Conservation (phyloP, 208 protist genomes). For the Trypanosoma cruzi region DNA sequence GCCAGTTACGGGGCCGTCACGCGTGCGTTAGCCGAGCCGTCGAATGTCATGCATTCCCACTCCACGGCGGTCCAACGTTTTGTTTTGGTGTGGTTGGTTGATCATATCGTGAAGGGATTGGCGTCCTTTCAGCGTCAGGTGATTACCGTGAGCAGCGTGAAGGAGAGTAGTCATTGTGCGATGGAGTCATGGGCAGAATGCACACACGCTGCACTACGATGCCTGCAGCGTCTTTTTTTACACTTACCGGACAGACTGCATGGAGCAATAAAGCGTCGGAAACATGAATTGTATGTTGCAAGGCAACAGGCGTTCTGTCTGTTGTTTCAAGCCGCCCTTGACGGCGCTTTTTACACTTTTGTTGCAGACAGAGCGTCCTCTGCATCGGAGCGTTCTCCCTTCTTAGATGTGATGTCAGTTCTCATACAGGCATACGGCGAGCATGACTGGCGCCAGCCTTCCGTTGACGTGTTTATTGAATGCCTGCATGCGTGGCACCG, state of each 20-base stretch:
- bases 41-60: neutral
- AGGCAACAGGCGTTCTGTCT: slow-evolving; percentile 26
- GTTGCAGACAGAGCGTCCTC: neutral
- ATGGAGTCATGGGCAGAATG: slow-evolving; percentile 10
- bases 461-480: slow-evolving; percentile 50
- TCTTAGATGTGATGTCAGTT: slow-evolving; percentile 9
- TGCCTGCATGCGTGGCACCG: slow-evolving; percentile 59
- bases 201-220: slow-evolving; percentile 10
- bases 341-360: slow-evolving; percentile 18
- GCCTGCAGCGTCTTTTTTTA: slow-evolving; percentile 21
- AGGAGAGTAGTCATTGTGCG: neutral
- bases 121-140: slow-evolving; percentile 8
- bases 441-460: slow-evolving; percentile 35
- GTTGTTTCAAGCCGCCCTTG: slow-evolving; percentile 17
- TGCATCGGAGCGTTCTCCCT: neutral
- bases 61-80: neutral
- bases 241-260: slow-evolving; percentile 2
- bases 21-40: slow-evolving; percentile 11
- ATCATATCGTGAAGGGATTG: slow-evolving; percentile 6
- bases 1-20: neutral
- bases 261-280: neutral
- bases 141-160: neutral
- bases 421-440: slow-evolving; percentile 35
- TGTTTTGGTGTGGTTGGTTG: slow-evolving; percentile 18
- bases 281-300: neutral